phyloP scores from a whole-genome alignment of 1,284 basidiomycete genomes.

The Tremellales sp. region DNA sequence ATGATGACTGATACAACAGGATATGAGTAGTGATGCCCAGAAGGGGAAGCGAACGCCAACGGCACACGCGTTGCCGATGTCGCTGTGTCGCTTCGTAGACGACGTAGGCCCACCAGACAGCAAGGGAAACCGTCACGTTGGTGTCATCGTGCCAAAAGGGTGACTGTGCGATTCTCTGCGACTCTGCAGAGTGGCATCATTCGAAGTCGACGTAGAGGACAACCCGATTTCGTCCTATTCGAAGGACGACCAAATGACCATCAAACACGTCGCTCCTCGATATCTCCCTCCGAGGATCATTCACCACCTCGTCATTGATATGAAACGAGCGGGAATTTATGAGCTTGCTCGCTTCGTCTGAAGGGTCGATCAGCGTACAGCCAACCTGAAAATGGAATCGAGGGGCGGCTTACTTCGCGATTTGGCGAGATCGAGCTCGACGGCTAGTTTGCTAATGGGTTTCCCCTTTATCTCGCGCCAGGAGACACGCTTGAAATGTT shows the following conservation, averaged over 20 bases:
- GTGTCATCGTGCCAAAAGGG: too few species aligned
- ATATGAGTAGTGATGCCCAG: background rate
- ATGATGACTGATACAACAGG: background rate
- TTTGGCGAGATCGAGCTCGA: constrained; percentile 53
- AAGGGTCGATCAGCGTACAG: background rate
- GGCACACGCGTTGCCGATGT: too few species aligned
- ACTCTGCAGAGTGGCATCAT: too few species aligned
- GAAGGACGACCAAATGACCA: constrained; percentile 61
- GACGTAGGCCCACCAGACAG: too few species aligned
- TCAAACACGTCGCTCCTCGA: constrained; percentile 59
- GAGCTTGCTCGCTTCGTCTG: constrained; percentile 53
- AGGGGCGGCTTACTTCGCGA: constrained; percentile 59
- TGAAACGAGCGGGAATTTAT: constrained; percentile 56
- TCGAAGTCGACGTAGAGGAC: constrained; percentile 54
- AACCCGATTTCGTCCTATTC: constrained; percentile 68
- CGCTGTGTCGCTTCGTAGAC: too few species aligned
- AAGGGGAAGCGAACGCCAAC: too few species aligned
- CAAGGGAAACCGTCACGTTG: background rate
- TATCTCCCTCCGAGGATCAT: constrained; percentile 45
- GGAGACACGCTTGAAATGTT: constrained; percentile 50
- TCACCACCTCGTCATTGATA: constrained; percentile 54
- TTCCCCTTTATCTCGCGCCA: constrained; percentile 52
- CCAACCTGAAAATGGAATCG: background rate
- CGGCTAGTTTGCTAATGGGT: constrained; percentile 58
- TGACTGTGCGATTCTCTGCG: too few species aligned